A percentile compares a stretch with the other conserved stretches of the same genome.
Evolutionary conservation across 2,329 filamentous ascomycete species (phyloP).

Genomic region (Aspergillus niger): DNA sequence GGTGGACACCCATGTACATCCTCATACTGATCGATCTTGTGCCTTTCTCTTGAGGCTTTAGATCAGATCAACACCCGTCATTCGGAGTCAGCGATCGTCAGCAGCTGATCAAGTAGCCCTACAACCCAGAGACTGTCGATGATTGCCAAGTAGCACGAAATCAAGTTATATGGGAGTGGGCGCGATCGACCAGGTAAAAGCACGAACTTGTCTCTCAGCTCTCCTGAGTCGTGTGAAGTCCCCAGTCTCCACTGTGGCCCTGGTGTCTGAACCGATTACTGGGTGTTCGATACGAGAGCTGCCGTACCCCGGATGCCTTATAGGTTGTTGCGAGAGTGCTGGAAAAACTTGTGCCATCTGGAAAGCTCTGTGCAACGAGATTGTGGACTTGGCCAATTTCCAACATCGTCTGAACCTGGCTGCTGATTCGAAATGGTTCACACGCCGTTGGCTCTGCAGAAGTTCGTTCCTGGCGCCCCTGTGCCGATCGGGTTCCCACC

Average conservation of each 20-base stretch:
- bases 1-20: not conserved
- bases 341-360: not conserved
- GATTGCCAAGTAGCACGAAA: slow-evolving; percentile 6
- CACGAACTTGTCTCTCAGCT: not conserved
- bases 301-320: not conserved
- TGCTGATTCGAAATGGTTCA: not conserved
- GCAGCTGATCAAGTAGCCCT: not conserved
- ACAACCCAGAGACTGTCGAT: not conserved
- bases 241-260: not conserved
- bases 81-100: not conserved
- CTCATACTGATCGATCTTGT: not conserved
- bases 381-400: not conserved
- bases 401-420: not conserved
- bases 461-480: not conserved
- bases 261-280: not conserved
- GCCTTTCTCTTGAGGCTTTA: not conserved
- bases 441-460: slow-evolving; percentile 13
- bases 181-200: slow-evolving; percentile 1
- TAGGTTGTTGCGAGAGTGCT: not conserved
- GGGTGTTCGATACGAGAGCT: not conserved
- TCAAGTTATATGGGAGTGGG: slow-evolving; percentile 1
- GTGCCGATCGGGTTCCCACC: slow-evolving; percentile 22
- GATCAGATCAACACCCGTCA: not conserved
- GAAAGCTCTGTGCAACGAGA: not conserved
- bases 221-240: not conserved